Conservation (phyloP, 2,329 filamentous ascomycete species). For the Diplodia sapinea region DNA sequence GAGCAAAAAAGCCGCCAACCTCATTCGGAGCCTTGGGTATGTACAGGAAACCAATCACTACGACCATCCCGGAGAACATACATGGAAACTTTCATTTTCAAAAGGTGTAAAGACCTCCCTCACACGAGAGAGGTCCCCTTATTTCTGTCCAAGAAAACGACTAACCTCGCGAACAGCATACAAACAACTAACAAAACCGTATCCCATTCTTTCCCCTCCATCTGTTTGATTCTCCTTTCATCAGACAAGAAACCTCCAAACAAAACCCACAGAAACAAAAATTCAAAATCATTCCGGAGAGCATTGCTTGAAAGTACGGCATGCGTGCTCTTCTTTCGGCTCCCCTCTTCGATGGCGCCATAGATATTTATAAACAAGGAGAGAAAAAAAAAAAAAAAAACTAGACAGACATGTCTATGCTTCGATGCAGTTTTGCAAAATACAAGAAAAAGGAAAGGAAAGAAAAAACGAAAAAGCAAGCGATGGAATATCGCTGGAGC, state of each 20-base stretch:
- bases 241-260: not conserved
- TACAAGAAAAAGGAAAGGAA: not conserved
- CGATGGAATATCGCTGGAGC: slow-evolving; percentile 4
- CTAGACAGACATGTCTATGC: slow-evolving; percentile 16
- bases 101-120: not conserved
- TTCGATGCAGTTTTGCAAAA: slow-evolving; percentile 9
- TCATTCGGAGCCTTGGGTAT: not conserved
- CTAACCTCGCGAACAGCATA: slow-evolving; percentile 3
- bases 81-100: not conserved
- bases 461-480: slow-evolving; percentile 10
- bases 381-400: not conserved
- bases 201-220: slow-evolving; percentile 2
- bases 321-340: not conserved
- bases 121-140: not conserved
- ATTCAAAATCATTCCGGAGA: not conserved
- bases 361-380: not conserved
- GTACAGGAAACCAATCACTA: not conserved
- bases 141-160: not conserved
- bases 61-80: not conserved
- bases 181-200: not conserved
- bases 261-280: not conserved
- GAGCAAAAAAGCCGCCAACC: not conserved
- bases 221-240: slow-evolving; percentile 14
- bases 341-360: not conserved
- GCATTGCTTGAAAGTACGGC: not conserved